Evolutionary conservation across 1,284 basidiomycete species (phyloP), one percentile per base, ranked within the genome.

Genomic region (Wolfiporia cocos): DNA sequence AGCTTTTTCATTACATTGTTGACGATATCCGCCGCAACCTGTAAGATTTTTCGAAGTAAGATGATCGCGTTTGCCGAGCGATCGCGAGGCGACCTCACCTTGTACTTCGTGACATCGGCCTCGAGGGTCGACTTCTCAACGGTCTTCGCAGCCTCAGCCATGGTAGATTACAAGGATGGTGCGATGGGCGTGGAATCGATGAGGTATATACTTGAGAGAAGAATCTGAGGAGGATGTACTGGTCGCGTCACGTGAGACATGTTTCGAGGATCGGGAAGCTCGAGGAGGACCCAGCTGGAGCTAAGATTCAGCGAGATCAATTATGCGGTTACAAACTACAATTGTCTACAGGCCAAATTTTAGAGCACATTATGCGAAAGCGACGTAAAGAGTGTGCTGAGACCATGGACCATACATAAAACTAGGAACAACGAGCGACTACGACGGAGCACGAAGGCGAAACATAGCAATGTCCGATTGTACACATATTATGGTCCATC

Each of bases 11-110:
- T 78, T 38, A 90, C 91, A 57, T 80, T 77, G 59, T 87, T 77
- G 35, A 90, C 81, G 63, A 96, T 92, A 55, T 96, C 92, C 48
- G 90, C 92, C 20, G 94, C 93, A 22, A 80, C 76, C 86, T 95
- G 47, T 40, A 38, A 20, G 37, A 37, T 35, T 28, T 17, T 36
- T n/a, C 11, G 5, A 12, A 12, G 10, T 18, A 18, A 15, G 9
- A 9, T 6, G 10, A 19, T 20, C 10, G 10, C 10, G 17, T 41
- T 15, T 11, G 29, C 32, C 15, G 46, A 9, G 21, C 26, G 33
- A 22, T 39, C 31, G 30, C 15, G 39, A 41, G 21, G 37, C 19
- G 30, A n/a, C 30, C 65, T 48, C 52, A 86, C 86, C 71, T 89
- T 89, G 68, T 89, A 89, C 62, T 89, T 89, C 15, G 86, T 88